Percentiles rank a stretch among this genome's conserved stretches.
phyloP scores from a whole-genome alignment of 768 basidiomycete species.

The Lactifluus piperatus region DNA sequence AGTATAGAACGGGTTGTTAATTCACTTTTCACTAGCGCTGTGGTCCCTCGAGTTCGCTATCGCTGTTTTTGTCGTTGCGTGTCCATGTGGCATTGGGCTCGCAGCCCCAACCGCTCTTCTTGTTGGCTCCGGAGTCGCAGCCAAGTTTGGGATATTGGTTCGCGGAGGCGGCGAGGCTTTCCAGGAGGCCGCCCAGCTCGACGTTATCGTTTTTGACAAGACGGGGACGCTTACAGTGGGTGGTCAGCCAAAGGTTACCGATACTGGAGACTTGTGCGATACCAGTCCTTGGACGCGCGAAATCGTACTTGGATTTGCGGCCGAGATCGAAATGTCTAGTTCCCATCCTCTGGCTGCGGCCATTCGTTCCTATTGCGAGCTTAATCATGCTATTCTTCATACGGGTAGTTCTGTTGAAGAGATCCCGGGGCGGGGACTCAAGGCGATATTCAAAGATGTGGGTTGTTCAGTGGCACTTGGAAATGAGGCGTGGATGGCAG shows the following conservation, averaged over 20 bases:
- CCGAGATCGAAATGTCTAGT: constrained; percentile 45
- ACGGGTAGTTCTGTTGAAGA: constrained; percentile 42
- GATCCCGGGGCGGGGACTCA: constrained; percentile 56
- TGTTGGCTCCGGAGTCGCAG: constrained; percentile 75
- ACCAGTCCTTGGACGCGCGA: constrained; percentile 28
- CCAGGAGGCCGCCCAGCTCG: constrained; percentile 68
- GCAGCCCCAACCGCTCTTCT: constrained; percentile 82
- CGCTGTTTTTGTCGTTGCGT: constrained; percentile 76
- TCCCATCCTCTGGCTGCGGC: constrained; percentile 62
- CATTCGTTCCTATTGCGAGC: constrained; percentile 41
- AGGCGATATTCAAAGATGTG: constrained; percentile 36
- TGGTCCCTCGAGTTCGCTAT: constrained; percentile 81
- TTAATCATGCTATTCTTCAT: constrained; percentile 26
- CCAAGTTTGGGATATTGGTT: constrained; percentile 69
- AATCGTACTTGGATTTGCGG: constrained; percentile 42
- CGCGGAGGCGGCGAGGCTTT: constrained; percentile 85
- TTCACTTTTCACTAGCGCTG: constrained; percentile 33
- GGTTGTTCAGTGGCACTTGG: constrained; percentile 50
- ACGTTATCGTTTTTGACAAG: constrained; percentile 76
- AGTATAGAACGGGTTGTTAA: constrained; percentile 20
- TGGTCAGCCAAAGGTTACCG: constrained; percentile 52
- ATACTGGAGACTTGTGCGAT: constrained; percentile 32
- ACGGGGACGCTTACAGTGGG: constrained; percentile 77
- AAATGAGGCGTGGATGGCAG: constrained; percentile 56
- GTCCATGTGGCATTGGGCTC: constrained; percentile 80